A percentile compares a stretch with the other conserved stretches of the same genome.
phyloP scores from a whole-genome alignment of 192 early-diverging fungal genomes.

The Funneliformis geosporum region DNA sequence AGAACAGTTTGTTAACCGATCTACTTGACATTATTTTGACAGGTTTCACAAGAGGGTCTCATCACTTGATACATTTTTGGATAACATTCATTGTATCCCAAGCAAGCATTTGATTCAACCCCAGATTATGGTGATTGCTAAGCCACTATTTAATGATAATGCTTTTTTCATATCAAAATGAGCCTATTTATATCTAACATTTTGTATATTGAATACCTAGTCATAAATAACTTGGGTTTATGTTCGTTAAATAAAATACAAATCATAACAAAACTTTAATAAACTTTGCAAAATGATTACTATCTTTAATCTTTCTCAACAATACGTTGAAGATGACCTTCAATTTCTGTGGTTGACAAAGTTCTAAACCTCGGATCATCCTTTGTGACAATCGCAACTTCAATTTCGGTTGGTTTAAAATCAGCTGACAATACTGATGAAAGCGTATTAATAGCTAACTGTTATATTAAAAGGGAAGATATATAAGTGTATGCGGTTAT shows the following conservation, averaged over 20 bases:
- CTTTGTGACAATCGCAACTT: constrained; percentile 85
- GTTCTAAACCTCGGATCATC: constrained; percentile 77
- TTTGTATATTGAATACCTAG: too few species aligned
- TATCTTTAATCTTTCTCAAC: constrained; percentile 75
- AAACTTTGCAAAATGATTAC: too few species aligned
- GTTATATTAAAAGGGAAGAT: background rate
- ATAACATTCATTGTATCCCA: background rate
- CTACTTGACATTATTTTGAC: background rate
- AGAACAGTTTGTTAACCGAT: background rate
- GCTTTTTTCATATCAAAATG: too few species aligned
- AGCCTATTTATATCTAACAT: too few species aligned
- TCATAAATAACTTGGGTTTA: too few species aligned
- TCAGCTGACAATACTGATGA: constrained; percentile 90
- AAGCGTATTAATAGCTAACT: constrained; percentile 93
- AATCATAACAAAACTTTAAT: too few species aligned
- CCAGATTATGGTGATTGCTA: background rate
- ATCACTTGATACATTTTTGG: background rate
- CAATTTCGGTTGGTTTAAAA: constrained; percentile 96
- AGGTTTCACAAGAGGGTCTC: background rate
- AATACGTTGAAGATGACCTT: constrained; percentile 83
- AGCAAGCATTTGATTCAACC: background rate
- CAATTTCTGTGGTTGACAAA: constrained; percentile 82
- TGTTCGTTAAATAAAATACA: too few species aligned
- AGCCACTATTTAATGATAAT: too few species aligned
- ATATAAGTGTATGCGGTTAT: background rate